Base-by-base conservation (phyloP, 83 land plant species). In the Picea abies region DNA sequence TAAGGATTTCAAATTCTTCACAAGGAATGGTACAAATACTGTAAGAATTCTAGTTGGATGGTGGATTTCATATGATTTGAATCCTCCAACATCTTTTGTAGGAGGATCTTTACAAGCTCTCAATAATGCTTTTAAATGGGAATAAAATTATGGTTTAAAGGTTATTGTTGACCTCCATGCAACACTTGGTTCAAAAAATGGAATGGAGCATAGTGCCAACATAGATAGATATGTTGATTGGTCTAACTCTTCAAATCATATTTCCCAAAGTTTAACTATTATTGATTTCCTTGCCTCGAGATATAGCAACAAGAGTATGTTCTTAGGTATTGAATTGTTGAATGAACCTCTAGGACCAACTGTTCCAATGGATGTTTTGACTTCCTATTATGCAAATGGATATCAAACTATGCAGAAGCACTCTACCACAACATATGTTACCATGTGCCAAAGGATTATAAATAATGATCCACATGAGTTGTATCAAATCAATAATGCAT, bases 191-290 rank as follows among this genome's bases (percentile, higher is more conserved):
- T 92, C 94, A 79, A 91, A 92, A 84, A 94, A 91, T 83, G 94
- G 92, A 70, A 90, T 90, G 95, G 96, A 94, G 83, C 96, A 94
- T 85, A 92, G 96, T 85, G 91, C 92, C 14, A 92, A 93, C 23
- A 89, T 92, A 80, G 96, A 94, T 85, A 92, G 96, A 49, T 84
- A 85, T 10, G 68, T 80, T 11, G 87, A 84, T 8, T 94, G 96
- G 96, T 90, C 93, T 60, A 65, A 58, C 52, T 29, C 29, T 29
- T 29, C 29, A 29, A 29, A 29, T 29, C 29, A 29, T 29, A 29
- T 29, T 29, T 29, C 29, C 29, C 29, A 29, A 29, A 29, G 29
- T 29, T 29, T 29, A 29, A 29, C 29, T 29, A 29, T 29, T 83
- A 94, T 94, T 25, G 91, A 92, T 41, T 94, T 94, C 80, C 78